A percentile compares a stretch with the other conserved stretches of the same genome.
Evolutionary conservation across 2,329 filamentous ascomycete genomes (phyloP).

Genomic region (Pseudogymnoascus sp.): DNA sequence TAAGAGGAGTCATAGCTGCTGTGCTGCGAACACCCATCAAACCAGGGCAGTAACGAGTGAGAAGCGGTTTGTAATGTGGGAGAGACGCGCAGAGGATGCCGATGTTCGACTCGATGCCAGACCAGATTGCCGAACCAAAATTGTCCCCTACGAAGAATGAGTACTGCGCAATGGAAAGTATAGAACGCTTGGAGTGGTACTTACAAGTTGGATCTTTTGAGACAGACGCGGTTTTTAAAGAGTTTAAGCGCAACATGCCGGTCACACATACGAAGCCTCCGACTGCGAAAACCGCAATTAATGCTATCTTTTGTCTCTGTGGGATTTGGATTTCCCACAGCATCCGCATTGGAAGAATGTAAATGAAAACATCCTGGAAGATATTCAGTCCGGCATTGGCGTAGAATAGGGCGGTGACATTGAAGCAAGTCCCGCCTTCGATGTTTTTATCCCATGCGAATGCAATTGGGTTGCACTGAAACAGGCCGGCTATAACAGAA

Average conservation of each 20-base stretch:
- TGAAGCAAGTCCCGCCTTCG: constrained; percentile 5
- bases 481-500: constrained; percentile 19
- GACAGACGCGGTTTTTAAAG: constrained; percentile 11
- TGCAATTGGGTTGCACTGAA: constrained; percentile 24
- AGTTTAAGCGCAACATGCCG: constrained; percentile 17
- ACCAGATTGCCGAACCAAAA: constrained; percentile 2
- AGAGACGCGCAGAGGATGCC: constrained; percentile 1
- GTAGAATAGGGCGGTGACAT: background rate
- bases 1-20: constrained; percentile 2
- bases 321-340: constrained; percentile 18
- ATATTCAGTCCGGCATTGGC: constrained; percentile 19
- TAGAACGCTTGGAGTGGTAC: background rate
- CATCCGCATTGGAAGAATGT: constrained; percentile 18
- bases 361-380: constrained; percentile 18
- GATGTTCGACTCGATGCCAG: background rate
- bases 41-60: constrained; percentile 3
- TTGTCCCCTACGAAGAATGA: background rate
- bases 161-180: background rate
- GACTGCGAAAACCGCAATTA: constrained; percentile 20
- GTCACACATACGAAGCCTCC: constrained; percentile 21
- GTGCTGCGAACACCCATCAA: constrained; percentile 5
- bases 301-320: constrained; percentile 17
- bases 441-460: constrained; percentile 29
- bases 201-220: constrained; percentile 14
- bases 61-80: background rate